Conservation (phyloP, 1,284 basidiomycete genomes). For the Dichomitus squalens region DNA sequence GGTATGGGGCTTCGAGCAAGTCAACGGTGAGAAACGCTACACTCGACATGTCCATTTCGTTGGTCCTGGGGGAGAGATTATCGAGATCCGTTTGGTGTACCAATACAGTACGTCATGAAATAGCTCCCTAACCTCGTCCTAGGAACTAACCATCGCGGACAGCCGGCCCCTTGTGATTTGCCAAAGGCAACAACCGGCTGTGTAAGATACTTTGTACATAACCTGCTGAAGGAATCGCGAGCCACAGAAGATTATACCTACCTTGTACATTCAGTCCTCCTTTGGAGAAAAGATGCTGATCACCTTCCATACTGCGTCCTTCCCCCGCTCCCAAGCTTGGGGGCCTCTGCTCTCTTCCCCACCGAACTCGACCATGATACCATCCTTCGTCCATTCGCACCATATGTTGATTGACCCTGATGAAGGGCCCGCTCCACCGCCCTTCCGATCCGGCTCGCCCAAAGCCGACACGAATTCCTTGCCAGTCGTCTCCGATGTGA, state of each 20-base stretch:
- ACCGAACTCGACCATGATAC: slow-evolving; percentile 83
- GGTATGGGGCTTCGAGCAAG: slow-evolving; percentile 73
- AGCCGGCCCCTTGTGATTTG: slow-evolving; percentile 17
- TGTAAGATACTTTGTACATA: slow-evolving; percentile 16
- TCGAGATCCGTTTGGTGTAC: slow-evolving; percentile 62
- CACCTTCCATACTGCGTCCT: slow-evolving; percentile 76
- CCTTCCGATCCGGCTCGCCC: slow-evolving; percentile 86
- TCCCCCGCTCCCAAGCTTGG: slow-evolving; percentile 84
- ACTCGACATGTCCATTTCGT: slow-evolving; percentile 65
- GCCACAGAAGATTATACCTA: neutral
- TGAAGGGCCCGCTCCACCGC: slow-evolving; percentile 80
- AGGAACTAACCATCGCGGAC: neutral
- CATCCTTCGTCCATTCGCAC: slow-evolving; percentile 86
- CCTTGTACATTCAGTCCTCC: slow-evolving; percentile 11
- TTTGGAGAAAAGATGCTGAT: slow-evolving; percentile 63
- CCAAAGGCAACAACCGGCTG: neutral
- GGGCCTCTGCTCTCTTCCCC: slow-evolving; percentile 75
- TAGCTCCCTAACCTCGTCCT: neutral
- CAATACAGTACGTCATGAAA: slow-evolving; percentile 53
- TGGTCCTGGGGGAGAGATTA: slow-evolving; percentile 60
- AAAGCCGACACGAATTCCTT: slow-evolving; percentile 73
- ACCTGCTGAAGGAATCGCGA: neutral
- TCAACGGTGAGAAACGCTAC: slow-evolving; percentile 63
- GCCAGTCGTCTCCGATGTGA: slow-evolving; percentile 61
- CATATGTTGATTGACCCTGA: slow-evolving; percentile 87